A percentile compares a stretch with the other conserved stretches of the same genome.
Conservation (phyloP, 2,329 filamentous ascomycete genomes). For the Arthrobotrys sphaeroides region DNA sequence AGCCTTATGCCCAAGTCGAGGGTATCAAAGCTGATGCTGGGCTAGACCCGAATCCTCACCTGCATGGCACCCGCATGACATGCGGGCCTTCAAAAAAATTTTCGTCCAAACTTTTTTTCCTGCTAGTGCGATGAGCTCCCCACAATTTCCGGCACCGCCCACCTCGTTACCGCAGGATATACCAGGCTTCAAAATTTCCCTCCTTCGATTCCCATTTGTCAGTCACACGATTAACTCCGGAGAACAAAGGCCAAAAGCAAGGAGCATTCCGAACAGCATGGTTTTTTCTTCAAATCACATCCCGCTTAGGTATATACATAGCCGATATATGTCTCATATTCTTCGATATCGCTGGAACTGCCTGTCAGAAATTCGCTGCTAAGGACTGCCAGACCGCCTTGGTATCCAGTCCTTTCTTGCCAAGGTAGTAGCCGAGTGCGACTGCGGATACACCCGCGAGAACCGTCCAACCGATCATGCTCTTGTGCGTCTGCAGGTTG, state of each 20-base stretch:
- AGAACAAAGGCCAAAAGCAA: conserved; percentile 9
- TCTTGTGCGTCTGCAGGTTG: conserved; percentile 73
- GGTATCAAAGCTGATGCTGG: conserved; percentile 16
- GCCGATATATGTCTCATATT: conserved; percentile 45
- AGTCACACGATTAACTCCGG: conserved; percentile 13
- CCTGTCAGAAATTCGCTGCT: conserved; percentile 27
- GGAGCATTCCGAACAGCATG: neutral
- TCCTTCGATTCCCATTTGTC: conserved; percentile 4
- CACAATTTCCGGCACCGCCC: conserved; percentile 45
- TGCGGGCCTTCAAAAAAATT: conserved; percentile 7
- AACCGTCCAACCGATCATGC: conserved; percentile 72
- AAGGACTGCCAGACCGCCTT: conserved; percentile 45
- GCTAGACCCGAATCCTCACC: neutral
- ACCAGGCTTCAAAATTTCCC: conserved; percentile 26
- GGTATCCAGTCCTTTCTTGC: conserved; percentile 47
- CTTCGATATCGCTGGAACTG: conserved; percentile 20
- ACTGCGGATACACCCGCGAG: conserved; percentile 68
- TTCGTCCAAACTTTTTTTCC: conserved; percentile 41
- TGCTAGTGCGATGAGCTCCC: conserved; percentile 54
- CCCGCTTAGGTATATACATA: conserved; percentile 34
- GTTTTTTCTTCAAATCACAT: neutral
- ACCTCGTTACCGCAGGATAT: conserved; percentile 41
- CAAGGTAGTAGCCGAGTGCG: conserved; percentile 72
- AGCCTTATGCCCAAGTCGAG: conserved; percentile 19
- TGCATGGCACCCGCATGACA: conserved; percentile 30